These are phyloP conservation scores for Kwoniella sp. DNA, from an alignment of 768 basidiomycete genomes.

Conservation along the genomic window DNA sequence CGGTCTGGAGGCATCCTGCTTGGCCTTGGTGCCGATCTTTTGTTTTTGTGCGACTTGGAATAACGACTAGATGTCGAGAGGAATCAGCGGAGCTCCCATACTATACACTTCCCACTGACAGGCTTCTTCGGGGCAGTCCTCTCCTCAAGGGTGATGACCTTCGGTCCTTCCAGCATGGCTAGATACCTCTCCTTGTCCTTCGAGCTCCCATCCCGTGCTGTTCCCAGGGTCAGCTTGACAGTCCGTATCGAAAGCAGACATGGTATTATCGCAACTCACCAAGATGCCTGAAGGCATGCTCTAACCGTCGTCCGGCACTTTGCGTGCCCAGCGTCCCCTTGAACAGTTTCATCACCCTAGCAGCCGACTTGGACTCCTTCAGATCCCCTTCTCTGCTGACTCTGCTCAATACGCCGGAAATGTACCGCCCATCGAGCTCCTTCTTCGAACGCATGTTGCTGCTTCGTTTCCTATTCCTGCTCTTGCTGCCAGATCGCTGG, in stretches of 20 bases:
- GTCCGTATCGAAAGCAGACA: too few species aligned
- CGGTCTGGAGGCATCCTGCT: neutral
- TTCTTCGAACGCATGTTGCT: slow-evolving; percentile 4
- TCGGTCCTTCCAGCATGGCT: neutral
- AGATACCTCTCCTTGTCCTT: neutral
- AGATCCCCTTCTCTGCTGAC: neutral
- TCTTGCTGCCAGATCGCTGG: neutral
- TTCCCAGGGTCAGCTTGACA: too few species aligned
- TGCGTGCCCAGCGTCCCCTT: too few species aligned
- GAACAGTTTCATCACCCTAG: neutral
- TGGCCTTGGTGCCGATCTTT: neutral
- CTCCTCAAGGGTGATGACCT: neutral
- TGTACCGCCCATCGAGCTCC: neutral
- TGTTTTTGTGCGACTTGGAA: neutral
- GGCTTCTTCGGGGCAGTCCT: neutral
- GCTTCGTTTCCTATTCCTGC: neutral
- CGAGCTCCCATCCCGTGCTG: too few species aligned
- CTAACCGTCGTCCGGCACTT: neutral
- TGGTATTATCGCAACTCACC: too few species aligned
- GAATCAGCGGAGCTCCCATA: too few species aligned
- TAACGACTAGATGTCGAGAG: too few species aligned
- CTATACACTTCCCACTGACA: neutral
- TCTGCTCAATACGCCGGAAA: neutral
- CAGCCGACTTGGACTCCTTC: neutral
- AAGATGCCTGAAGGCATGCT: neutral